A percentile compares a stretch with the other conserved stretches of the same genome.
Conservation (phyloP, 129 eudicot species). For the Rutidosis leptorrhynchoides region DNA sequence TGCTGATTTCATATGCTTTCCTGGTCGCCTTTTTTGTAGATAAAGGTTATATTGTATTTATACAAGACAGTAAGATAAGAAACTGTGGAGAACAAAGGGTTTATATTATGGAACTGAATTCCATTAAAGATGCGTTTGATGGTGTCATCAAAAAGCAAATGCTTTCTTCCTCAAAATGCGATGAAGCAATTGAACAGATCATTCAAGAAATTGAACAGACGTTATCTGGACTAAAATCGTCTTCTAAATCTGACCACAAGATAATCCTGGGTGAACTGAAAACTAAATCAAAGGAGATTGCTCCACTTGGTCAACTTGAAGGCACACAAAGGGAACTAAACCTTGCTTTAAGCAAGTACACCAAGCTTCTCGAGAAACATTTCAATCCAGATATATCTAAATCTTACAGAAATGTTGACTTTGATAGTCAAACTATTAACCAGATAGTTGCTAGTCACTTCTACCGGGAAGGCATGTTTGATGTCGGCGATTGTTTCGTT, state of each 20-base stretch:
- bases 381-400: slow-evolving; percentile 82
- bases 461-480: slow-evolving; percentile 73
- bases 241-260: slow-evolving; percentile 46
- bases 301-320: slow-evolving; percentile 63
- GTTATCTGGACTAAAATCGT: slow-evolving; percentile 54
- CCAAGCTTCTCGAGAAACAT: slow-evolving; percentile 69
- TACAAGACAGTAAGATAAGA: slow-evolving; percentile 8
- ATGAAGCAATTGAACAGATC: slow-evolving; percentile 59
- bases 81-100: slow-evolving; percentile 15
- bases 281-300: slow-evolving; percentile 59
- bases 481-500: slow-evolving; percentile 70
- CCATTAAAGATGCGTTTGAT: slow-evolving; percentile 74
- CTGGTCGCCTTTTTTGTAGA: not conserved
- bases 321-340: slow-evolving; percentile 74
- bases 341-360: slow-evolving; percentile 60
- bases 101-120: slow-evolving; percentile 61
- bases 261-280: slow-evolving; percentile 54
- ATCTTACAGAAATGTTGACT: slow-evolving; percentile 68
- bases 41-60: not conserved
- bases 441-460: slow-evolving; percentile 78
- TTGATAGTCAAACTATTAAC: slow-evolving; percentile 57
- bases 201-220: slow-evolving; percentile 62
- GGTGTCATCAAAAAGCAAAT: slow-evolving; percentile 72
- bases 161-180: slow-evolving; percentile 56
- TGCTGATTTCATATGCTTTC: slow-evolving; percentile 1